Evolutionary conservation across 1,139 yeast genomes (phyloP).

Genomic region (Meyerozyma athensensis): DNA sequence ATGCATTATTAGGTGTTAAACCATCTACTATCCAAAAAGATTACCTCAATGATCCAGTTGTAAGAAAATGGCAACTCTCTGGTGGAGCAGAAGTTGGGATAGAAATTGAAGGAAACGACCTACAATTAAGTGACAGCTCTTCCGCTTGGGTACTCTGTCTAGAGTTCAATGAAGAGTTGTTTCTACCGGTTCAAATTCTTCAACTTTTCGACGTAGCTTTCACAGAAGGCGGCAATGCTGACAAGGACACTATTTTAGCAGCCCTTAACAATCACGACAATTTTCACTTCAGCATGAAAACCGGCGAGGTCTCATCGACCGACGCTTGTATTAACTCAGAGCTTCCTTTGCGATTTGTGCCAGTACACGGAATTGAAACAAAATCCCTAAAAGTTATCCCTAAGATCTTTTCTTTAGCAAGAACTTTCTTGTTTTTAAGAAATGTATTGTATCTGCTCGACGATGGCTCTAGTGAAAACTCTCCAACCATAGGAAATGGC

Average conservation of each 20-base stretch:
- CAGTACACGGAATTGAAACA: conserved; percentile 20
- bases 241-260: conserved; percentile 11
- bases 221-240: neutral
- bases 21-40: conserved; percentile 10
- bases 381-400: conserved; percentile 22
- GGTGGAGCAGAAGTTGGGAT: conserved; percentile 10
- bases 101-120: conserved; percentile 14
- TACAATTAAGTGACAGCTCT: neutral
- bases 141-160: conserved; percentile 19
- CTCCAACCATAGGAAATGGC: neutral
- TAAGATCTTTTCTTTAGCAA: conserved; percentile 18
- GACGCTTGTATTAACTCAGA: conserved; percentile 9
- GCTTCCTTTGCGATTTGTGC: conserved; percentile 12
- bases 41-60: conserved; percentile 18
- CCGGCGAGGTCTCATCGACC: conserved; percentile 6
- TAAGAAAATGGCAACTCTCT: conserved; percentile 18
- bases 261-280: conserved; percentile 17
- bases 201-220: conserved; percentile 27
- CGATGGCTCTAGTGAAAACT: conserved; percentile 1
- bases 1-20: neutral
- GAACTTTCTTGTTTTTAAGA: neutral
- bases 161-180: conserved; percentile 22
- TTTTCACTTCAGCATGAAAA: conserved; percentile 6
- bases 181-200: conserved; percentile 24
- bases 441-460: conserved; percentile 19